Conservation (phyloP, 129 eudicot genomes). For the Solidago caesia region DNA sequence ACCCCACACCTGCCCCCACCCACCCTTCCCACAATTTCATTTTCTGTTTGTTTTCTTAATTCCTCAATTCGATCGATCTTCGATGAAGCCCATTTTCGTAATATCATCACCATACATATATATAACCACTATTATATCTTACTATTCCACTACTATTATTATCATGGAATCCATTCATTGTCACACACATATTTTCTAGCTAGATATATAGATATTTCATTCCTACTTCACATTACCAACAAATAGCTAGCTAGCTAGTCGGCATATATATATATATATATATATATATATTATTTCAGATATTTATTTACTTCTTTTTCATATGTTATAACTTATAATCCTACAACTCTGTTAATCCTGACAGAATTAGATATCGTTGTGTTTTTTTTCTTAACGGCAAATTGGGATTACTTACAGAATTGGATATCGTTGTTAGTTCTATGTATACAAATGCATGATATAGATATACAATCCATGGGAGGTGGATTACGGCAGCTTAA, state of each 20-base stretch:
- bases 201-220: background rate
- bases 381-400: too few species aligned
- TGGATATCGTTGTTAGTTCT: too few species aligned
- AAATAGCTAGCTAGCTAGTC: too few species aligned
- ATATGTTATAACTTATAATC: too few species aligned
- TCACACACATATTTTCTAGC: background rate
- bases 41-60: background rate
- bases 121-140: slow-evolving; percentile 1
- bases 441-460: slow-evolving; percentile 1
- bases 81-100: slow-evolving; percentile 14
- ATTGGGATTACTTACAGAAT: too few species aligned
- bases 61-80: background rate
- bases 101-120: background rate
- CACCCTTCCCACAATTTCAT: background rate
- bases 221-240: too few species aligned
- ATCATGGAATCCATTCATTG: background rate
- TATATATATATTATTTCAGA: too few species aligned
- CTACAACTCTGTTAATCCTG: too few species aligned
- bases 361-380: too few species aligned
- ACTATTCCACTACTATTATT: background rate
- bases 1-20: slow-evolving; percentile 12
- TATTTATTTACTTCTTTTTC: too few species aligned
- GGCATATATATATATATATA: too few species aligned
- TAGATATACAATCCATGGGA: slow-evolving; percentile 7
- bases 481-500: background rate